These are phyloP conservation scores for Aspergillus arachidicola DNA, from an alignment of 2,329 filamentous ascomycete genomes.

Conservation along the genomic window DNA sequence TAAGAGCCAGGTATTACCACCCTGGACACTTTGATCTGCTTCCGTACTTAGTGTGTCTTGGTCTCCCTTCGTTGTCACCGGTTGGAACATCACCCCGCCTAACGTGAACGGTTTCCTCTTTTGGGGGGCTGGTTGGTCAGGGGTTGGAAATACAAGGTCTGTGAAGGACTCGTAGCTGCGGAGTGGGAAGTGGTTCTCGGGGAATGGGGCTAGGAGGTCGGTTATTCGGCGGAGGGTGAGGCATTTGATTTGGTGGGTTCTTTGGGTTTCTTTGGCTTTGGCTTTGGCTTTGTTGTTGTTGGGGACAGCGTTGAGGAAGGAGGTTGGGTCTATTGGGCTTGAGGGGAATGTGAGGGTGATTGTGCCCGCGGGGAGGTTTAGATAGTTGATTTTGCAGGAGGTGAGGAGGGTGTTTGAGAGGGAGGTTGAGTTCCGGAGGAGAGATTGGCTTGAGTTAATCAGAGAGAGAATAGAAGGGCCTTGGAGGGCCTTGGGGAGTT, in stretches of 20 bases:
- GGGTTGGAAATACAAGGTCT: conserved; percentile 43
- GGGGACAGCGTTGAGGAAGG: neutral
- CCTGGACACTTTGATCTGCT: neutral
- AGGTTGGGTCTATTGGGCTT: conserved; percentile 7
- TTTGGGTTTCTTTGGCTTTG: conserved; percentile 10
- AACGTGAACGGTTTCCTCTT: conserved; percentile 43
- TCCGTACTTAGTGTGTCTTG: neutral
- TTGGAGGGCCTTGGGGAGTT: conserved; percentile 70
- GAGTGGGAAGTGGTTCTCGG: conserved; percentile 44
- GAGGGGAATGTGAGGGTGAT: conserved; percentile 34
- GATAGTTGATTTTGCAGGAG: conserved; percentile 31
- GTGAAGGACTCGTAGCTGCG: conserved; percentile 47
- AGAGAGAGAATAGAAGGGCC: conserved; percentile 66
- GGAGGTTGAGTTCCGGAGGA: conserved; percentile 49
- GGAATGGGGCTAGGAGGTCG: conserved; percentile 51
- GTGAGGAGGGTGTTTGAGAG: conserved; percentile 59
- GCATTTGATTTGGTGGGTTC: conserved; percentile 38
- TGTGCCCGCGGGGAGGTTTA: conserved; percentile 38
- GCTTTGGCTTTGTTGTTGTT: neutral
- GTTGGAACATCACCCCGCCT: conserved; percentile 53
- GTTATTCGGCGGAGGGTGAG: conserved; percentile 52
- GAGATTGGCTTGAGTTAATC: conserved; percentile 54
- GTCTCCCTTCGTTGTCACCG: conserved; percentile 25
- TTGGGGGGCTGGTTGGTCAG: neutral
- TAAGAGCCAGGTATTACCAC: conserved; percentile 38